Conservation (phyloP, 208 protist genomes). For the Paratrypanosoma confusum region DNA sequence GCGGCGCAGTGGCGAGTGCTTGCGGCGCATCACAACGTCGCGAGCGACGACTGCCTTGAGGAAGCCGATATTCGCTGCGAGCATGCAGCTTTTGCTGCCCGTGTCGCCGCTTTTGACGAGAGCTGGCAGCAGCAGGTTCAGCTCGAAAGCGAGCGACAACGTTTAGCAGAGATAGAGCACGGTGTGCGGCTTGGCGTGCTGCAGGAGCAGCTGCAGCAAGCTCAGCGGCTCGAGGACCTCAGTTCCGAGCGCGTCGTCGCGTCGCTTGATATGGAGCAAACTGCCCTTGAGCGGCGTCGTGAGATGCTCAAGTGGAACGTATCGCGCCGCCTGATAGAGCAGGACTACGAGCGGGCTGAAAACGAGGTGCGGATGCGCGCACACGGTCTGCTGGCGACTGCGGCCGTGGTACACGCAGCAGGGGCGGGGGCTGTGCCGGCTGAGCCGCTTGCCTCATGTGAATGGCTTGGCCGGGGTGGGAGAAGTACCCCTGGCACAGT, state of each 20-base stretch:
- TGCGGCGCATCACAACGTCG: constrained; percentile 17
- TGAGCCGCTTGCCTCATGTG: too few relatives aligned
- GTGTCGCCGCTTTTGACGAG: constrained; percentile 11
- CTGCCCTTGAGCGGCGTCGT: constrained; percentile 27
- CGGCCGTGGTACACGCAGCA: too few relatives aligned
- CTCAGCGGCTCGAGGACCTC: constrained; percentile 27
- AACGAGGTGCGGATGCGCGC: too few relatives aligned
- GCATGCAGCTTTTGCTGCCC: constrained; percentile 45
- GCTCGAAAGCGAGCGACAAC: constrained; percentile 19
- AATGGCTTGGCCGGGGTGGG: too few relatives aligned
- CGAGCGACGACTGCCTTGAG: constrained; percentile 18
- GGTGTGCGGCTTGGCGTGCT: constrained; percentile 21
- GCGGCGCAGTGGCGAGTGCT: constrained; percentile 17
- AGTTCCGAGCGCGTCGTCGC: constrained; percentile 22
- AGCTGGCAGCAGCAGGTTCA: constrained; percentile 3
- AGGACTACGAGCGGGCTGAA: too few relatives aligned
- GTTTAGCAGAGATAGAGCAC: constrained; percentile 29
- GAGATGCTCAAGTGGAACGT: constrained; percentile 47
- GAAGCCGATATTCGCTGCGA: constrained; percentile 47
- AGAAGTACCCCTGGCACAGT: too few relatives aligned
- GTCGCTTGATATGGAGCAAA: constrained; percentile 23
- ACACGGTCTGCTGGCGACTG: too few relatives aligned
- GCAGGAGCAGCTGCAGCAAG: constrained; percentile 20
- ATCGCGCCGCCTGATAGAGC: constrained; percentile 28
- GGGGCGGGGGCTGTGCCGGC: too few relatives aligned